Percentiles rank a stretch among this genome's conserved stretches.
Conservation (phyloP, 106 monocot genomes). For the Apostasia ramifera region DNA sequence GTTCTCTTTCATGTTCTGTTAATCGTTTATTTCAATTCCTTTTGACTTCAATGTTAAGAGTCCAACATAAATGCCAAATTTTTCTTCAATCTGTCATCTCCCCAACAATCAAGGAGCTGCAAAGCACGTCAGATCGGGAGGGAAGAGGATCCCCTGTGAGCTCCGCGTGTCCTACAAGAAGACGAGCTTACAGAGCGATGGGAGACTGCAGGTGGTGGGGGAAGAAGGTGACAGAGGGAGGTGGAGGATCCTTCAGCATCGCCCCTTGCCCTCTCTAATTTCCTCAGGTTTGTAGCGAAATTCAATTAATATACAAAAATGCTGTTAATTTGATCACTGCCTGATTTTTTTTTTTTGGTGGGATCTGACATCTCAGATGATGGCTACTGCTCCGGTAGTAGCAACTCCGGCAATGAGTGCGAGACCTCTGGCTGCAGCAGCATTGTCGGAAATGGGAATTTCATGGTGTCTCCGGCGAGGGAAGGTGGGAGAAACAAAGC, state of each 20-base stretch:
- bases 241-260: background rate
- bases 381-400: background rate
- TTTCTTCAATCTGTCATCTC: no score
- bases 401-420: background rate
- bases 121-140: no score
- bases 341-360: background rate
- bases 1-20: no score
- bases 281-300: slow-evolving; percentile 16
- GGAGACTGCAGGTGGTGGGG: slow-evolving; percentile 7
- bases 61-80: no score
- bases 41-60: no score
- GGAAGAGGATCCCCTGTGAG: no score
- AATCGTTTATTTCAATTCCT: no score
- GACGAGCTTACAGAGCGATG: background rate
- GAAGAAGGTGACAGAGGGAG: slow-evolving; percentile 5
- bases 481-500: background rate
- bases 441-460: background rate
- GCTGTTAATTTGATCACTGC: background rate
- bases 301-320: background rate
- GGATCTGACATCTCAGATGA: background rate
- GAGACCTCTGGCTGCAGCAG: slow-evolving; percentile 1
- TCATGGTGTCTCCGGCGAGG: background rate
- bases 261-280: slow-evolving; percentile 10
- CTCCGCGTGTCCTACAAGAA: no score
- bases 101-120: no score